These are phyloP conservation scores for Adansonia rubrostipa DNA, from an alignment of 441 rosid species.

Conservation along the genomic window DNA sequence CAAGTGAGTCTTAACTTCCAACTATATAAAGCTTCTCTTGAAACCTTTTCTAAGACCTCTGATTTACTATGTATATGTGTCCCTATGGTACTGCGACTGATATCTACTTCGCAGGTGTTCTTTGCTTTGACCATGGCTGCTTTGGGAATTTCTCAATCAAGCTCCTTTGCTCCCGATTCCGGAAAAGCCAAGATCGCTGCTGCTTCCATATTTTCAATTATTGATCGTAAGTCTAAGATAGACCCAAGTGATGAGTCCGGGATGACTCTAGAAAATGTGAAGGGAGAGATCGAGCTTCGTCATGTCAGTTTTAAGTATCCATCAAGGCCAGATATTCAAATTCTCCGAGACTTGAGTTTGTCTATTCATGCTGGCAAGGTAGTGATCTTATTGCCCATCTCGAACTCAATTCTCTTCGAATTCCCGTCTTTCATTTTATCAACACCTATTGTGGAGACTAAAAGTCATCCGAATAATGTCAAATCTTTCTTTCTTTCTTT, in stretches of 20 bases:
- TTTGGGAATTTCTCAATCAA: conserved; percentile 49
- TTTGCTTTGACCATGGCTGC: conserved; percentile 57
- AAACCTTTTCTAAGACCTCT: not conserved
- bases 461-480: conserved; percentile 1
- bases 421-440: not conserved
- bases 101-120: conserved; percentile 48
- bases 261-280: conserved; percentile 40
- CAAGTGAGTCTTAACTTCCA: conserved; percentile 32
- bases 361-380: conserved; percentile 60
- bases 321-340: conserved; percentile 53
- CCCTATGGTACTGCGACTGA: not conserved
- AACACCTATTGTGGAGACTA: not conserved
- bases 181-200: conserved; percentile 52
- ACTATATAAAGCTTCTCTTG: not conserved
- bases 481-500: conserved; percentile 12
- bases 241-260: conserved; percentile 53
- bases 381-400: conserved; percentile 5
- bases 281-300: conserved; percentile 51
- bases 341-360: conserved; percentile 52
- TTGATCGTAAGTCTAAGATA: conserved; percentile 53
- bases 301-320: conserved; percentile 57
- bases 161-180: conserved; percentile 52
- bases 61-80: not conserved
- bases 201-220: conserved; percentile 51
- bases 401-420: not conserved